Evolutionary conservation across 1,284 basidiomycete genomes (phyloP).

Genomic region (Peniophora sp.): DNA sequence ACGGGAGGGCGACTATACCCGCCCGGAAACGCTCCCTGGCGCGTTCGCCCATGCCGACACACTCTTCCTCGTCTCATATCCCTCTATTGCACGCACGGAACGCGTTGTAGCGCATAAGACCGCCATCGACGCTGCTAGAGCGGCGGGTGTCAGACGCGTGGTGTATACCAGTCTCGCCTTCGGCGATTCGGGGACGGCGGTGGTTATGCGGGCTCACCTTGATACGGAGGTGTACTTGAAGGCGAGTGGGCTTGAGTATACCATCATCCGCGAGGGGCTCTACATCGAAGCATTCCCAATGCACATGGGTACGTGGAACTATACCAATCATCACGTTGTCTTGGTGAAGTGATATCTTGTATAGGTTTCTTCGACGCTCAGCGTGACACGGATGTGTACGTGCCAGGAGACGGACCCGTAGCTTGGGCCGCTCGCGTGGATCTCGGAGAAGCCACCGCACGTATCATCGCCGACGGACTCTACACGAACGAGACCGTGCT

Average conservation of each 20-base stretch:
- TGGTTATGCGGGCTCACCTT: slow-evolving; percentile 28
- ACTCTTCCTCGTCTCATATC: slow-evolving; percentile 31
- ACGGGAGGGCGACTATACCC: slow-evolving; percentile 23
- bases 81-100: slow-evolving; percentile 24
- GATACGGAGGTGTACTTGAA: slow-evolving; percentile 29
- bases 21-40: slow-evolving; percentile 21
- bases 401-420: slow-evolving; percentile 19
- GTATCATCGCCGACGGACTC: slow-evolving; percentile 20
- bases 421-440: slow-evolving; percentile 25
- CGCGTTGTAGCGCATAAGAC: slow-evolving; percentile 23
- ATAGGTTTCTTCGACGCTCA: slow-evolving; percentile 8
- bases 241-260: slow-evolving; percentile 26
- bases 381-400: slow-evolving; percentile 4
- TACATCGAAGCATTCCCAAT: slow-evolving; percentile 30
- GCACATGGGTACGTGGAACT: slow-evolving; percentile 19
- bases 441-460: slow-evolving; percentile 25
- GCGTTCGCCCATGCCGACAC: slow-evolving; percentile 26
- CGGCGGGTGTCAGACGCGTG: slow-evolving; percentile 23
- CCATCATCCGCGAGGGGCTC: slow-evolving; percentile 30
- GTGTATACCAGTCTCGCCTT: slow-evolving; percentile 33
- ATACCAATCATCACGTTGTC: neutral
- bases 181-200: slow-evolving; percentile 22
- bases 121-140: slow-evolving; percentile 31
- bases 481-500: slow-evolving; percentile 20
- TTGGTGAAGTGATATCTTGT: neutral